A percentile compares a stretch with the other conserved stretches of the same genome.
Evolutionary conservation across 202 grass and related monocot species (phyloP).

Genomic region (Bolboschoenoplectus hybrid): DNA sequence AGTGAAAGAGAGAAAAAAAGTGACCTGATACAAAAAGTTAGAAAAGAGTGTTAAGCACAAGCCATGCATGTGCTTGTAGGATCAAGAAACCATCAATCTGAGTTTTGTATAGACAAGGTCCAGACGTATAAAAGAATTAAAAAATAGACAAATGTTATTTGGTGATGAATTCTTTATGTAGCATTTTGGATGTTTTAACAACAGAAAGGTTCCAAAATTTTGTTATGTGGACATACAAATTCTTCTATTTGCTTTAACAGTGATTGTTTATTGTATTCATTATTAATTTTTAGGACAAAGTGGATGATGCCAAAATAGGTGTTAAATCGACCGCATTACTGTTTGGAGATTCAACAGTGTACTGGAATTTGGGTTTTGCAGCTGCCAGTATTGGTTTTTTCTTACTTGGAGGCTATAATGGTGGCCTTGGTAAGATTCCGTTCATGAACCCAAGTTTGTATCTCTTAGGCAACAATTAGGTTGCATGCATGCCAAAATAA

Average conservation of each 20-base stretch:
- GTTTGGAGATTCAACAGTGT: slow-evolving; percentile 43
- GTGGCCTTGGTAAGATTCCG: slow-evolving; percentile 16
- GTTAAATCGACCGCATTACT: slow-evolving; percentile 55
- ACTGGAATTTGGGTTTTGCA: slow-evolving; percentile 49
- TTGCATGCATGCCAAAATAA: background rate
- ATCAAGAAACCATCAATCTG: background rate
- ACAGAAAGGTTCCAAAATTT: background rate
- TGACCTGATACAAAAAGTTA: background rate
- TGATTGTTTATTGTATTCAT: background rate
- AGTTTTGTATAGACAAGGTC: no score
- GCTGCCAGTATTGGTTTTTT: slow-evolving; percentile 41
- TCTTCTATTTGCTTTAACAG: background rate
- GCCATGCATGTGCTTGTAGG: background rate
- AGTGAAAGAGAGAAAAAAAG: background rate
- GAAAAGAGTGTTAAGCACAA: background rate
- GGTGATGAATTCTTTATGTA: background rate
- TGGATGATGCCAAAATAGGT: slow-evolving; percentile 47
- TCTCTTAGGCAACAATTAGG: background rate
- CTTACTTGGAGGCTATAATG: slow-evolving; percentile 49
- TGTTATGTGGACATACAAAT: background rate
- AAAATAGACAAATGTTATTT: background rate
- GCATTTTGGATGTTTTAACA: background rate
- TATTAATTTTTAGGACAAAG: slow-evolving; percentile 43
- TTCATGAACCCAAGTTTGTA: background rate
- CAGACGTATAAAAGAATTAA: background rate